Base-by-base conservation (phyloP, 1,284 basidiomycete species). In the Earliella scabrosa region DNA sequence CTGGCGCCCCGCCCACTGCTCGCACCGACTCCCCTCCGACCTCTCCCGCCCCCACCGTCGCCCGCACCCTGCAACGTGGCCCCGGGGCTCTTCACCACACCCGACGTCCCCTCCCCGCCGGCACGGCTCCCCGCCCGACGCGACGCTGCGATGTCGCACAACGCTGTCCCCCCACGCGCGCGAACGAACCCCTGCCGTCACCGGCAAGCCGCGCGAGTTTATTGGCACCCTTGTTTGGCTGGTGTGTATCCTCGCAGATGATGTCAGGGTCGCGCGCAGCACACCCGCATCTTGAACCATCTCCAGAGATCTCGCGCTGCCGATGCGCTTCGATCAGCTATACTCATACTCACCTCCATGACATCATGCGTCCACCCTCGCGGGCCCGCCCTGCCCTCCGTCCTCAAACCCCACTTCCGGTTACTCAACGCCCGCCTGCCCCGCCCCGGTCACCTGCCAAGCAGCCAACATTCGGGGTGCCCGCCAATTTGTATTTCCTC, bases 261-360 rank as follows among this genome's bases (percentile, higher is more conserved):
- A 61, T 58, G 60, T 58, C 60, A 58, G 53, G 39, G 10, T 34
- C 40, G 34, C 23, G 9, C 34, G 31, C 56, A 45, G 52, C 46
- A 29, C n/a, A n/a, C n/a, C n/a, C 34, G 20, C 34, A 35, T 32
- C 35, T 18, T 26, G 39, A 50, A 49, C 47, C 52, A 38, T 51
- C 56, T 48, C 53, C 56, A 53, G 44, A 61, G 60, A 61, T 61
- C 56, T 55, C 7, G 13, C 36, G n/a, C n/a, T n/a, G n/a, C 44
- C 47, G 52, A 51, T 41, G 26, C 35, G 27, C 31, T 43, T 58
- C 56, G 56, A 61, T 61, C 56, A 53, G 14, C 31, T 23, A 21
- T 49, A n/a, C n/a, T n/a, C n/a, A 57, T 52, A 54, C 50, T 58
- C 59, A 48, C 52, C 51, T 55, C 50, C 56, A 61, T 61, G 56